Conservation (phyloP, 1,284 basidiomycete genomes). For the Ustilago bromivora region DNA sequence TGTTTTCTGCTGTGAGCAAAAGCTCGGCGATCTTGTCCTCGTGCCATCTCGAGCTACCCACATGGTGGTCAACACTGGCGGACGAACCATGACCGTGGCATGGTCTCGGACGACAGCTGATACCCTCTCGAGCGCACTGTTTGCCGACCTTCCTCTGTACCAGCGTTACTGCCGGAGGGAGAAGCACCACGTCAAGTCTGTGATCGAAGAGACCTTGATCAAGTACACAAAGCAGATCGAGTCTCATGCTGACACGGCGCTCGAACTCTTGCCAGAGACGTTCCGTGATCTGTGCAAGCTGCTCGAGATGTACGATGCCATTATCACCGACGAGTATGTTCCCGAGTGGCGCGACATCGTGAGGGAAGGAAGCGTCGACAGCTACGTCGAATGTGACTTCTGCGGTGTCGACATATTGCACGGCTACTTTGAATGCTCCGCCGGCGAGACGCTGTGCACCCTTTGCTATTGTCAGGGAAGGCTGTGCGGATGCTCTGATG, state of each 20-base stretch:
- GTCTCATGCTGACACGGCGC: neutral
- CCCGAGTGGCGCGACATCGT: conserved; percentile 36
- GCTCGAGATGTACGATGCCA: conserved; percentile 37
- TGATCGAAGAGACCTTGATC: conserved; percentile 33
- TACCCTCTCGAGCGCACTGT: conserved; percentile 25
- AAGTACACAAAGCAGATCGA: conserved; percentile 16
- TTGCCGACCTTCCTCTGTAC: conserved; percentile 36
- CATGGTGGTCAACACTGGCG: conserved; percentile 32
- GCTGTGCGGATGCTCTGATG: conserved; percentile 35
- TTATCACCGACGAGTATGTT: conserved; percentile 36
- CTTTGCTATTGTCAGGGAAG: conserved; percentile 48
- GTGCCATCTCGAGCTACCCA: conserved; percentile 34
- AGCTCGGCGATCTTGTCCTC: conserved; percentile 42
- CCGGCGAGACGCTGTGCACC: conserved; percentile 38
- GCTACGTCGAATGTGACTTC: conserved; percentile 53
- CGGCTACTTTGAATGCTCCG: conserved; percentile 44
- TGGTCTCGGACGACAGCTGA: conserved; percentile 42
- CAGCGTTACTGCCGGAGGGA: conserved; percentile 42
- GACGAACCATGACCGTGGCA: conserved; percentile 29
- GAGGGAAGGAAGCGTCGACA: conserved; percentile 23
- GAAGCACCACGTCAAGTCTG: conserved; percentile 18
- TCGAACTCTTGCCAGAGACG: neutral
- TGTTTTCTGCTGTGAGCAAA: conserved; percentile 28
- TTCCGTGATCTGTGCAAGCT: conserved; percentile 29
- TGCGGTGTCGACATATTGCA: conserved; percentile 46